phyloP scores from a whole-genome alignment of 1,284 basidiomycete species.

The Cutaneotrichosporon curvatum region DNA sequence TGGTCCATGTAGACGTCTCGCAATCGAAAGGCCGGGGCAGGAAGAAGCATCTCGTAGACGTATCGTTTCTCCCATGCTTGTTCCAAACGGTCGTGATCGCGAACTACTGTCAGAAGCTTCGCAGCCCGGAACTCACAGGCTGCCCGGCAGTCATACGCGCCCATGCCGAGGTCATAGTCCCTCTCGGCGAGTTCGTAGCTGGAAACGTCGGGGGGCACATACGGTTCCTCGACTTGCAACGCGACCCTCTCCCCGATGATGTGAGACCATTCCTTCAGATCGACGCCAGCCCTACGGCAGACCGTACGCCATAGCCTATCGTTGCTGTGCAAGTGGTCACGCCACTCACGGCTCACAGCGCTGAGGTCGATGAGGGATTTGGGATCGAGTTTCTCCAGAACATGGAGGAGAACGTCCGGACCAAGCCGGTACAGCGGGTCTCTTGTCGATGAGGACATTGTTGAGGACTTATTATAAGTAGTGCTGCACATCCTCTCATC shows the following conservation, averaged over 20 bases:
- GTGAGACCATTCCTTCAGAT: constrained; percentile 9
- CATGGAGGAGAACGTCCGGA: constrained; percentile 25
- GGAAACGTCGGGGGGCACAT: background rate
- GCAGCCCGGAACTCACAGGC: background rate
- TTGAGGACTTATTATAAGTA: no score
- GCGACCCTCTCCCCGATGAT: background rate
- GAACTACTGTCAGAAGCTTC: background rate
- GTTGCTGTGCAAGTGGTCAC: constrained; percentile 12
- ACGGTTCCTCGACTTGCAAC: background rate
- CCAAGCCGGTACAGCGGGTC: constrained; percentile 32
- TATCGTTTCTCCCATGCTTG: background rate
- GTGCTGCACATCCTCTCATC: no score
- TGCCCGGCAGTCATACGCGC: background rate
- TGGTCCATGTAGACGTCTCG: constrained; percentile 2
- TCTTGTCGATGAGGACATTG: no score
- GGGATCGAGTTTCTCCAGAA: no score
- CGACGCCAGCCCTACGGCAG: constrained; percentile 17
- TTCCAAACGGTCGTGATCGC: background rate
- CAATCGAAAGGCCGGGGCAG: constrained; percentile 4
- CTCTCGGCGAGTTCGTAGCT: background rate
- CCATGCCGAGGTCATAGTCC: background rate
- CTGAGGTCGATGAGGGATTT: no score
- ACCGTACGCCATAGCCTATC: constrained; percentile 16
- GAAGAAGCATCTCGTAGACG: constrained; percentile 5
- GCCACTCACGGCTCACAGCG: constrained; percentile 22